These are phyloP conservation scores for Coniophora puteana DNA, from an alignment of 1,284 basidiomycete genomes.

Conservation along the genomic window DNA sequence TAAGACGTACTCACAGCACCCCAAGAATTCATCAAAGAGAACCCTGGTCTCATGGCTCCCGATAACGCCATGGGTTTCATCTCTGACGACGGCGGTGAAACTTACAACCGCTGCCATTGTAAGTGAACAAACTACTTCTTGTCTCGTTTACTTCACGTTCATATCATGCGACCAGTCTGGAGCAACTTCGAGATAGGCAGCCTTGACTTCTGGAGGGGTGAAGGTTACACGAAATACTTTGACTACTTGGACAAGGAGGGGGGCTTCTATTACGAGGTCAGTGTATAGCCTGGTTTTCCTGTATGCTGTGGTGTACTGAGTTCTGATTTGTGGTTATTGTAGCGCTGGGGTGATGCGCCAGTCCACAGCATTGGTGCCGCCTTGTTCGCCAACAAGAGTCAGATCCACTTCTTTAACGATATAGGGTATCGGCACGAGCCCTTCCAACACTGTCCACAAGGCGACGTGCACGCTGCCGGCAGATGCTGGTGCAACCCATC, in stretches of 20 bases:
- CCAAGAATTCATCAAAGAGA: slow-evolving; percentile 70
- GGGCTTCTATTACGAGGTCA: slow-evolving; percentile 90
- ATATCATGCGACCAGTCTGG: slow-evolving; percentile 56
- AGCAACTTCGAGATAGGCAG: slow-evolving; percentile 89
- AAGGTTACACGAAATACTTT: slow-evolving; percentile 85
- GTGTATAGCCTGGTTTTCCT: slow-evolving; percentile 9
- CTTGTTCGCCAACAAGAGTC: slow-evolving; percentile 75
- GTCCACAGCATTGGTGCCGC: slow-evolving; percentile 87
- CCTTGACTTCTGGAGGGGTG: slow-evolving; percentile 78
- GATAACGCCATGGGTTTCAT: slow-evolving; percentile 83
- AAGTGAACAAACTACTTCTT: slow-evolving; percentile 28
- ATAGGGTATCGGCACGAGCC: slow-evolving; percentile 71
- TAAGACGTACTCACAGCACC: not conserved
- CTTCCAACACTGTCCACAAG: slow-evolving; percentile 78
- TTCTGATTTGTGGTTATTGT: not conserved
- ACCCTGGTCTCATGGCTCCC: slow-evolving; percentile 63
- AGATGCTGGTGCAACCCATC: slow-evolving; percentile 65
- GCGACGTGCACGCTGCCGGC: slow-evolving; percentile 50
- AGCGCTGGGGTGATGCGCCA: slow-evolving; percentile 91
- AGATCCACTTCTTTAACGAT: slow-evolving; percentile 77
- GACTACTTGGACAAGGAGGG: slow-evolving; percentile 80
- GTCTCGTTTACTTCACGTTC: not conserved
- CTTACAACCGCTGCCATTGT: slow-evolving; percentile 89
- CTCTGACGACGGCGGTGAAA: slow-evolving; percentile 75
- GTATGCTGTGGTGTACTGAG: slow-evolving; percentile 5